phyloP scores from a whole-genome alignment of 1,284 basidiomycete genomes.

The Ceratobasidium papillatum region DNA sequence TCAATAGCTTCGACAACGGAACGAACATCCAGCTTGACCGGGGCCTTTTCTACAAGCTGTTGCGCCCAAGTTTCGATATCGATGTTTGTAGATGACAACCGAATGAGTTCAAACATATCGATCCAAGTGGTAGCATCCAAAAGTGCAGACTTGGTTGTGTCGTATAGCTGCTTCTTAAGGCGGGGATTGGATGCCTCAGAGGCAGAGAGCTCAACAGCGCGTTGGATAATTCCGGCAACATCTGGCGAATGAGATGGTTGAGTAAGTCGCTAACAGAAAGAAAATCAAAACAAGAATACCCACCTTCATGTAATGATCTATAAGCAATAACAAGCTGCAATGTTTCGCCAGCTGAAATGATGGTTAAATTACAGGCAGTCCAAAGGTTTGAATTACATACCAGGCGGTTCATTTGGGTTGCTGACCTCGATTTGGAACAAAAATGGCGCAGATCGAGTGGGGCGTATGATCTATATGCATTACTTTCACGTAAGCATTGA shows the following conservation, averaged over 20 bases:
- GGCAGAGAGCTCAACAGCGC: neutral
- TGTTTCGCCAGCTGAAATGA: slow-evolving; percentile 64
- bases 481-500: neutral
- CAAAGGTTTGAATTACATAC: slow-evolving; percentile 14
- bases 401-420: slow-evolving; percentile 64
- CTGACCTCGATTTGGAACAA: slow-evolving; percentile 65
- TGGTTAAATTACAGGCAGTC: too few species aligned
- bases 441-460: slow-evolving; percentile 72
- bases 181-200: neutral
- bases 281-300: neutral
- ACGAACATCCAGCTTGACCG: slow-evolving; percentile 15
- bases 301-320: slow-evolving; percentile 78
- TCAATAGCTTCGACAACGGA: slow-evolving; percentile 18
- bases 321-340: slow-evolving; percentile 71
- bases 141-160: slow-evolving; percentile 34
- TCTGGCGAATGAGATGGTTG: slow-evolving; percentile 16
- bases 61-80: slow-evolving; percentile 17
- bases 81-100: neutral
- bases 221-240: slow-evolving; percentile 6
- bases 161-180: slow-evolving; percentile 1
- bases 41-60: slow-evolving; percentile 27
- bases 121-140: slow-evolving; percentile 8
- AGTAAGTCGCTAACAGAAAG: slow-evolving; percentile 33
- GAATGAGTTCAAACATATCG: slow-evolving; percentile 28
- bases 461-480: slow-evolving; percentile 68